phyloP scores from a whole-genome alignment of 2,329 filamentous ascomycete genomes.

The Dothistroma pini region DNA sequence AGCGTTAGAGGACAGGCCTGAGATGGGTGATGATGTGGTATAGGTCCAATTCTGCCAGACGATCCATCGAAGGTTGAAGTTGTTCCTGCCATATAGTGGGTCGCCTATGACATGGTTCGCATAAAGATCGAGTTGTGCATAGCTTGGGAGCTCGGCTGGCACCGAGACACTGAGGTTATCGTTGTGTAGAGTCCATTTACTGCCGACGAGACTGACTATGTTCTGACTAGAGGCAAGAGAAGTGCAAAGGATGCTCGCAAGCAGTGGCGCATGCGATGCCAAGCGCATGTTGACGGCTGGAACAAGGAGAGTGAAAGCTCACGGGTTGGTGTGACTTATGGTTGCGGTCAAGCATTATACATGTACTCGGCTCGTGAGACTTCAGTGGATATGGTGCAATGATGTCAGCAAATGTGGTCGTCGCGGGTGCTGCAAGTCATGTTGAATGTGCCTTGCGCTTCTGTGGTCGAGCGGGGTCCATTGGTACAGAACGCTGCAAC shows the following conservation, averaged over 20 bases:
- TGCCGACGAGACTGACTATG: constrained; percentile 42
- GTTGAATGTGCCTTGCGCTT: not conserved
- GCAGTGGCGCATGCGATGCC: not conserved
- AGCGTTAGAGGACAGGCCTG: constrained; percentile 37
- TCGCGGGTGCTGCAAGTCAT: not conserved
- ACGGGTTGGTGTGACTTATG: not conserved
- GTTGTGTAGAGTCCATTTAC: constrained; percentile 37
- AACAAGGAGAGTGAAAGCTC: not conserved
- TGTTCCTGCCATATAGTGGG: constrained; percentile 55
- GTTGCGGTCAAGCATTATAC: not conserved
- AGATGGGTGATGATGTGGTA: constrained; percentile 43
- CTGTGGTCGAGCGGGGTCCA: not conserved
- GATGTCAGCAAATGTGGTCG: not conserved
- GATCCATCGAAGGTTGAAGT: constrained; percentile 59
- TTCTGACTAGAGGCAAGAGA: constrained; percentile 26
- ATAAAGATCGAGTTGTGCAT: constrained; percentile 57
- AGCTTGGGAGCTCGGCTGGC: constrained; percentile 54
- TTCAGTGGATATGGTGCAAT: not conserved
- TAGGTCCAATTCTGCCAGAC: constrained; percentile 60
- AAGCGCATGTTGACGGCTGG: constrained; percentile 1
- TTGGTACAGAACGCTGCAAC: not conserved
- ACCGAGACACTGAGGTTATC: constrained; percentile 49
- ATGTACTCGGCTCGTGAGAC: not conserved
- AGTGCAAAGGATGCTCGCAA: not conserved
- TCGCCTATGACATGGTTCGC: constrained; percentile 52